phyloP scores from a whole-genome alignment of 495 filamentous ascomycete genomes.

The Durotheca rogersii region DNA sequence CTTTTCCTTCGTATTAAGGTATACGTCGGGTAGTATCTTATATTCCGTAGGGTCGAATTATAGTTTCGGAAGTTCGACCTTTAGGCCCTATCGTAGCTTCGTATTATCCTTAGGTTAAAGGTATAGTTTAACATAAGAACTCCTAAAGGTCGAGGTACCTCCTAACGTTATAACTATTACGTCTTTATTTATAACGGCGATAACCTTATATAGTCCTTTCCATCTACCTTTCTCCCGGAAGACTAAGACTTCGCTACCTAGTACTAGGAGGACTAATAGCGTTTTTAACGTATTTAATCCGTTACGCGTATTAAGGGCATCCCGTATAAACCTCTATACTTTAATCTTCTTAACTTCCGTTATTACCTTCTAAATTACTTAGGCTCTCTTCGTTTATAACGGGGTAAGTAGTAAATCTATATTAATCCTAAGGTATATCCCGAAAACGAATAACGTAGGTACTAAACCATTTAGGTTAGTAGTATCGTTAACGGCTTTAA shows the following conservation, averaged over 20 bases:
- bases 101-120: not conserved
- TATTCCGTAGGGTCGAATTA: not conserved
- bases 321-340: constrained; percentile 7
- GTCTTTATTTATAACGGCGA: not conserved
- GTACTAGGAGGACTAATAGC: constrained; percentile 3
- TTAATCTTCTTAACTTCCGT: constrained; percentile 14
- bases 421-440: too few relatives aligned
- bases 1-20: not conserved
- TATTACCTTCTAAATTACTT: constrained; percentile 24
- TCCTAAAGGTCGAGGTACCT: not conserved
- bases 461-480: too few relatives aligned
- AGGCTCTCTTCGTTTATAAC: constrained; percentile 11
- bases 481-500: too few relatives aligned
- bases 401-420: too few relatives aligned
- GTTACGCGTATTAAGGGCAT: constrained; percentile 19
- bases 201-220: constrained; percentile 17
- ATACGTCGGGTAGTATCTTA: not conserved
- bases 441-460: too few relatives aligned
- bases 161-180: not conserved
- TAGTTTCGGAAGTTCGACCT: not conserved
- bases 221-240: constrained; percentile 15
- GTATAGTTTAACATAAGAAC: constrained; percentile 4
- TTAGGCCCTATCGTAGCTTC: not conserved
- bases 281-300: constrained; percentile 12
- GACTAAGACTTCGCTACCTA: too few relatives aligned